Percentiles rank a stretch among this genome's conserved stretches.
Conservation (phyloP, 192 early-diverging fungal species). For the Mortierella claussenii region DNA sequence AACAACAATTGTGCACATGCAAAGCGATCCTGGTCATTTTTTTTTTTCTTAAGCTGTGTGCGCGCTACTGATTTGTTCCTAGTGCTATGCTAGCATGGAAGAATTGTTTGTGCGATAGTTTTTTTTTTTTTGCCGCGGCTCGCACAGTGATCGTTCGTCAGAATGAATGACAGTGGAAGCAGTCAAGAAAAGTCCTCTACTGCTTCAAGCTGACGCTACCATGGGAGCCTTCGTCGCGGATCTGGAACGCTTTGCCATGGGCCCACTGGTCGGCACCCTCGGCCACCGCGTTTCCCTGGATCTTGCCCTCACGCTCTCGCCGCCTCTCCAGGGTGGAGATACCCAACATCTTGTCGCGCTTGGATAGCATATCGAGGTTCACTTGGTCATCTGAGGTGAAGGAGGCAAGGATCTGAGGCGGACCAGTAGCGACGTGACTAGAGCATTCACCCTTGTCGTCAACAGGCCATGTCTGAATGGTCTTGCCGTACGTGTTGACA, state of each 20-base stretch:
- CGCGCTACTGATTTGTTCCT: too few species aligned
- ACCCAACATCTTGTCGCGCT: slow-evolving; percentile 36
- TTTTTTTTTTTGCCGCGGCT: too few species aligned
- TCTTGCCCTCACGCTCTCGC: slow-evolving; percentile 12
- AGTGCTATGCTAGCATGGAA: too few species aligned
- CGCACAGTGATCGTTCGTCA: too few species aligned
- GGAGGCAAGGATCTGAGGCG: slow-evolving; percentile 57
- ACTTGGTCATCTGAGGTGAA: slow-evolving; percentile 58
- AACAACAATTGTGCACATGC: too few species aligned
- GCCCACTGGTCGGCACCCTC: slow-evolving; percentile 25
- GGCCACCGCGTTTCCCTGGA: slow-evolving; percentile 17
- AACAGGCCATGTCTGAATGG: slow-evolving; percentile 65
- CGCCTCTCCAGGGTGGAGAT: slow-evolving; percentile 34
- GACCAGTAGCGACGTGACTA: slow-evolving; percentile 31
- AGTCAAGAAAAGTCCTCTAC: too few species aligned
- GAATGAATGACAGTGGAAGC: too few species aligned
- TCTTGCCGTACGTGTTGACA: slow-evolving; percentile 61
- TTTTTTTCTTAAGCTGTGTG: too few species aligned
- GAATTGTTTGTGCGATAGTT: too few species aligned
- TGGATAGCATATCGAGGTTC: slow-evolving; percentile 19
- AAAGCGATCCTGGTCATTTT: too few species aligned
- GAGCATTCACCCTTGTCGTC: slow-evolving; percentile 58
- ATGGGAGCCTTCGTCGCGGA: slow-evolving; percentile 11
- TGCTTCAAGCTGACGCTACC: too few species aligned
- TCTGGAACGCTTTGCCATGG: slow-evolving; percentile 21